These are phyloP conservation scores for Pythium plurisporium DNA, from an alignment of 352 stramenopile genomes.

Conservation along the genomic window DNA sequence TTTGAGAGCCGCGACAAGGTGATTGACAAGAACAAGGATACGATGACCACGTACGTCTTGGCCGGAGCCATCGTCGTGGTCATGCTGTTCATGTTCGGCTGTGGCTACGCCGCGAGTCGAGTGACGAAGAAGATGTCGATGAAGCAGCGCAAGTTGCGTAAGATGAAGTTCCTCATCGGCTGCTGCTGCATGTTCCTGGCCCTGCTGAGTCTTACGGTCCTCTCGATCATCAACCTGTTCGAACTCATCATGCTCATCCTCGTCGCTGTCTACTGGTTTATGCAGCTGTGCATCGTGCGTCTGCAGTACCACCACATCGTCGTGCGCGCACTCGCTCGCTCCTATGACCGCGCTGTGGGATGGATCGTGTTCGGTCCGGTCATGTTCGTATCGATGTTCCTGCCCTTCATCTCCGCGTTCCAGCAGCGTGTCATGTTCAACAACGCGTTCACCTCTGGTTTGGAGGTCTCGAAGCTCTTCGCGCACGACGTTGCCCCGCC, in stretches of 20 bases:
- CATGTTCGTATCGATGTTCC: constrained; percentile 87
- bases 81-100: constrained; percentile 71
- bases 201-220: constrained; percentile 61
- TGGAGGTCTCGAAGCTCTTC: constrained; percentile 88
- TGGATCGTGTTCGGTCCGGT: constrained; percentile 89
- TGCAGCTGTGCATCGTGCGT: constrained; percentile 72
- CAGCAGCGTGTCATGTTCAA: constrained; percentile 91
- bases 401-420: constrained; percentile 85
- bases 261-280: constrained; percentile 83
- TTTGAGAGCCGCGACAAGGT: constrained; percentile 55
- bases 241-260: constrained; percentile 68
- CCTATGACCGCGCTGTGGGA: constrained; percentile 71
- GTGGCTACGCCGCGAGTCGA: constrained; percentile 80
- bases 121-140: constrained; percentile 89
- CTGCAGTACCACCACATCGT: constrained; percentile 85
- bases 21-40: constrained; percentile 46
- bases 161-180: constrained; percentile 83
- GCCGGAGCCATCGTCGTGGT: constrained; percentile 61
- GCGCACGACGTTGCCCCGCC: constrained; percentile 75
- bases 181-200: constrained; percentile 66
- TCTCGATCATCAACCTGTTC: constrained; percentile 71
- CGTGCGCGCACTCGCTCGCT: constrained; percentile 64
- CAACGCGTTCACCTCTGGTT: constrained; percentile 82
- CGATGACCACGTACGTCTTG: constrained; percentile 60
- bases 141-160: constrained; percentile 86